Conservation (phyloP, 2,329 filamentous ascomycete species). For the Xylariaceae sp. region DNA sequence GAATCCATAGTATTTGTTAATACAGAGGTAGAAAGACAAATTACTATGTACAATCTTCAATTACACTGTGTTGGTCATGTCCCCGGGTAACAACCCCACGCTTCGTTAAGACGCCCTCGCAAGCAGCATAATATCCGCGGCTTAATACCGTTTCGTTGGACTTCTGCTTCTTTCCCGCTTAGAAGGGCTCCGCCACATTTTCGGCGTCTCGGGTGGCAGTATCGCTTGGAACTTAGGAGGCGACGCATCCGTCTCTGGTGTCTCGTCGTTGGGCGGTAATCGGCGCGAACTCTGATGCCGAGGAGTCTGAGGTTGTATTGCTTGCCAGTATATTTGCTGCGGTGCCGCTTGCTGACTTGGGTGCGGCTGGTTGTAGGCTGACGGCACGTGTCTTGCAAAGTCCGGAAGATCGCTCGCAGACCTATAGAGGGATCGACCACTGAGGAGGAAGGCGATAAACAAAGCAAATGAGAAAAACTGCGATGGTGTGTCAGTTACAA, state of each 20-base stretch:
- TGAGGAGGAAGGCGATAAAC: constrained; percentile 28
- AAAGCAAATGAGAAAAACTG: constrained; percentile 27
- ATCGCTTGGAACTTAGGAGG: constrained; percentile 38
- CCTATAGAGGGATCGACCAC: constrained; percentile 29
- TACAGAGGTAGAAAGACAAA: neutral
- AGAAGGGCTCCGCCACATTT: constrained; percentile 34
- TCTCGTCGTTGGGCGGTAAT: constrained; percentile 26
- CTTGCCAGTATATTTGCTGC: constrained; percentile 29
- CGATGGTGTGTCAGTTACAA: constrained; percentile 14
- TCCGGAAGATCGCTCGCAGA: constrained; percentile 24
- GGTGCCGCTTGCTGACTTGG: constrained; percentile 17
- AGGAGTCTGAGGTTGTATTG: constrained; percentile 29
- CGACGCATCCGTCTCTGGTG: constrained; percentile 46
- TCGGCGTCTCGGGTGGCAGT: constrained; percentile 34
- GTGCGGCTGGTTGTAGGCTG: constrained; percentile 19
- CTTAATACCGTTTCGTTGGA: constrained; percentile 40
- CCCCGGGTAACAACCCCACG: neutral
- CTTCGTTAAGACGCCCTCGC: constrained; percentile 1
- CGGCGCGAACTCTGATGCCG: constrained; percentile 20
- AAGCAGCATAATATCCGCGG: neutral
- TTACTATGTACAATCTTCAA: neutral
- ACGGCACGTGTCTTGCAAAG: constrained; percentile 19
- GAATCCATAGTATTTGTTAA: neutral
- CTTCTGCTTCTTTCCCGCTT: constrained; percentile 41
- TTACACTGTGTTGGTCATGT: neutral